Evolutionary conservation across 1,284 basidiomycete genomes (phyloP).

Genomic region (Cerioporus squamosus): DNA sequence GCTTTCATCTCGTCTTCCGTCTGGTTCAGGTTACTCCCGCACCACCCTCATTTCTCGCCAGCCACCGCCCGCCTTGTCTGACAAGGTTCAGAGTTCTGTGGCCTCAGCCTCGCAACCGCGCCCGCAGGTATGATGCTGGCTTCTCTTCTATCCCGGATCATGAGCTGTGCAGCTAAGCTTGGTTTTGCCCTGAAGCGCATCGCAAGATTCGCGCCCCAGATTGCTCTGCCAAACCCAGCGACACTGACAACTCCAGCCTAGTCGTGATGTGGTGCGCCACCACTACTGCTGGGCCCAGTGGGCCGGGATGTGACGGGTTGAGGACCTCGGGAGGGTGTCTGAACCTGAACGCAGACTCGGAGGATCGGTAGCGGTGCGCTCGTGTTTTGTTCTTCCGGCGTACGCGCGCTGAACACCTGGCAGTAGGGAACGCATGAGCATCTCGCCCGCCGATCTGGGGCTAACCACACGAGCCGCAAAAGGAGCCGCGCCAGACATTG

Average conservation of each 20-base stretch:
- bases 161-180: not conserved
- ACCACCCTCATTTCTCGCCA: not conserved
- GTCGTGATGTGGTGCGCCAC: constrained; percentile 1
- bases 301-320: not conserved
- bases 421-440: not conserved
- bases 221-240: not conserved
- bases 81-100: not conserved
- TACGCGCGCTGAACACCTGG: not conserved
- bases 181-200: not conserved
- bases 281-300: no score
- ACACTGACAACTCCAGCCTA: not conserved
- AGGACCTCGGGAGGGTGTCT: not conserved
- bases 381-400: not conserved
- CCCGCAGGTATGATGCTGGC: not conserved
- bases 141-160: not conserved
- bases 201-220: not conserved
- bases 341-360: not conserved
- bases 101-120: not conserved
- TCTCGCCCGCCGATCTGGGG: not conserved
- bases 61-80: not conserved
- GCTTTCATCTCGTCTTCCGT: no score
- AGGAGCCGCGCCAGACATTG: constrained; percentile 4
- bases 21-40: not conserved
- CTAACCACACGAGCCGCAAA: constrained; percentile 10
- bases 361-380: not conserved